A percentile compares a stretch with the other conserved stretches of the same genome.
Evolutionary conservation across 2,329 filamentous ascomycete genomes (phyloP).

Genomic region (Coleophoma eucalyptorum): DNA sequence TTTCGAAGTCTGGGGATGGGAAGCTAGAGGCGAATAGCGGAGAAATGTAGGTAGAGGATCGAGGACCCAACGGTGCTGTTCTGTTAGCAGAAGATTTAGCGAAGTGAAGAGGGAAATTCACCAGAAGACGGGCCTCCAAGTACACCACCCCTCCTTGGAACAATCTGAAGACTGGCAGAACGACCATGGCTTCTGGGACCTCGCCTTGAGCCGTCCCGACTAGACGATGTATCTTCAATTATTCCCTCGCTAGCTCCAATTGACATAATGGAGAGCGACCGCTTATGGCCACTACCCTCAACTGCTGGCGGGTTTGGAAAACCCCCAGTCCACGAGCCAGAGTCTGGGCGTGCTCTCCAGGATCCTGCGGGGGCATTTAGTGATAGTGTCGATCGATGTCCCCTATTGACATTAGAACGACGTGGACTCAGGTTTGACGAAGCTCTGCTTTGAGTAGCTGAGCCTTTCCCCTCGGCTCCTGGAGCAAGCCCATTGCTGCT

Average conservation of each 20-base stretch:
- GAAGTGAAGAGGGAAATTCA: slow-evolving; percentile 15
- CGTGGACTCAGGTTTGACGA: slow-evolving; percentile 43
- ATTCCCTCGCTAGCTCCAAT: slow-evolving; percentile 52
- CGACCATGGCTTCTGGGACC: slow-evolving; percentile 65
- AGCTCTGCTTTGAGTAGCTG: slow-evolving; percentile 30
- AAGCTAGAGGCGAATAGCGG: slow-evolving; percentile 27
- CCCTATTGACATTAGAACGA: slow-evolving; percentile 37
- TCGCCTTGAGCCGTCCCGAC: slow-evolving; percentile 40
- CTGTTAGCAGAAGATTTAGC: slow-evolving; percentile 4
- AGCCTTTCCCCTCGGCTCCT: slow-evolving; percentile 21
- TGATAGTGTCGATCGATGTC: slow-evolving; percentile 67
- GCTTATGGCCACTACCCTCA: slow-evolving; percentile 59
- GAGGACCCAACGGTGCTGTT: slow-evolving; percentile 23
- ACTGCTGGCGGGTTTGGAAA: slow-evolving; percentile 12
- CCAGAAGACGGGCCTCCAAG: slow-evolving; percentile 34
- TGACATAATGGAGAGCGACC: slow-evolving; percentile 80
- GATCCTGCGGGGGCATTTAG: slow-evolving; percentile 46
- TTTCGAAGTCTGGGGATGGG: slow-evolving; percentile 20
- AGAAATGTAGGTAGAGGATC: slow-evolving; percentile 28
- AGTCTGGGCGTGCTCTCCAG: slow-evolving; percentile 8
- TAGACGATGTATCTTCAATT: slow-evolving; percentile 25
- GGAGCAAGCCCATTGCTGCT: slow-evolving; percentile 18
- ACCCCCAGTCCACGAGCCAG: slow-evolving; percentile 19
- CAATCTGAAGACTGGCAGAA: slow-evolving; percentile 78
- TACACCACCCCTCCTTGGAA: slow-evolving; percentile 42